Evolutionary conservation across 306 rosid genomes (phyloP).

Genomic region (Prunus mume): DNA sequence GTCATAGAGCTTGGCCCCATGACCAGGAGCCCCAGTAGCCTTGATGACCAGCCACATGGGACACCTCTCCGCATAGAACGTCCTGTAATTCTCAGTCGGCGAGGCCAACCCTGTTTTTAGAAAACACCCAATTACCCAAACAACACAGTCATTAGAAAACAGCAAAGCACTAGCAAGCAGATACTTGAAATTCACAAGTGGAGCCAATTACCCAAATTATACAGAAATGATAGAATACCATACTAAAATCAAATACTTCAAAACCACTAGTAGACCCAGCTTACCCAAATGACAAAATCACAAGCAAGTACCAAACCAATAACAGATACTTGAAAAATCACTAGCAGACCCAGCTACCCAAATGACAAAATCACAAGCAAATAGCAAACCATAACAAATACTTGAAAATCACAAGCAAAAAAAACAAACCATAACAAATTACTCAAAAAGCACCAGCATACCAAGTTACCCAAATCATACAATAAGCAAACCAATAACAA

Average conservation of each 20-base stretch:
- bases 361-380: not conserved
- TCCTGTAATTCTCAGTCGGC: constrained; percentile 56
- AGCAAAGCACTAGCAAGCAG: not conserved
- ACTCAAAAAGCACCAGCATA: not conserved
- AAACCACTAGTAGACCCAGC: not conserved
- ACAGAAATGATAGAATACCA: not conserved
- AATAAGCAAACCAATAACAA: not conserved
- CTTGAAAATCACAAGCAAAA: not conserved
- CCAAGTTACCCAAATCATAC: not conserved
- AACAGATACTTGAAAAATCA: not conserved
- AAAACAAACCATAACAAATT: not conserved
- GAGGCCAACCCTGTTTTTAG: constrained; percentile 68
- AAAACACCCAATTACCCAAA: not conserved
- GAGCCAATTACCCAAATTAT: not conserved
- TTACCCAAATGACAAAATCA: not conserved
- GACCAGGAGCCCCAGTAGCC: constrained; percentile 87
- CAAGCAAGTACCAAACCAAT: not conserved
- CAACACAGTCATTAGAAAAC: not conserved
- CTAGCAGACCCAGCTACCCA: not conserved
- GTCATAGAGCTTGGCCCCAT: constrained; percentile 93
- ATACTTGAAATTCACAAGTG: not conserved
- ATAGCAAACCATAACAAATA: not conserved
- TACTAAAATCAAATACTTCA: not conserved
- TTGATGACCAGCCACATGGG: constrained; percentile 89
- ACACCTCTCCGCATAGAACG: constrained; percentile 71